A percentile compares a stretch with the other conserved stretches of the same genome.
Evolutionary conservation across 1,139 yeast genomes (phyloP).

Genomic region (Kodamaea anthophila): DNA sequence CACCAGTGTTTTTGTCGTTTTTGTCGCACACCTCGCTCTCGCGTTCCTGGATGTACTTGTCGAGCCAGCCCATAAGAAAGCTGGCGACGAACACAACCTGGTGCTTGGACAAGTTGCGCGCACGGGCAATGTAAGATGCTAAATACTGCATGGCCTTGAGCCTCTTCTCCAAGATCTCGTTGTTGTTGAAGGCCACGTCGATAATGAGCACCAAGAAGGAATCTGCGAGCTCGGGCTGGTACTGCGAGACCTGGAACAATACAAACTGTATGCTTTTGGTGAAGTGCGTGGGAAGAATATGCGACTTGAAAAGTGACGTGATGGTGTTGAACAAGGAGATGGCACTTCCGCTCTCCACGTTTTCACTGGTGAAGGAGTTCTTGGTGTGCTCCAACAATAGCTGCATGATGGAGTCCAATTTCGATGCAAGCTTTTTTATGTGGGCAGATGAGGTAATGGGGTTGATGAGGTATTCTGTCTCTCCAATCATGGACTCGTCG

Average conservation of each 20-base stretch:
- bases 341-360: conserved; percentile 56
- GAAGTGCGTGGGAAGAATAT: conserved; percentile 85
- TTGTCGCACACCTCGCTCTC: conserved; percentile 66
- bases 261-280: conserved; percentile 86
- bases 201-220: conserved; percentile 77
- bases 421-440: conserved; percentile 52
- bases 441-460: conserved; percentile 45
- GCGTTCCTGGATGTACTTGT: conserved; percentile 72
- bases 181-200: conserved; percentile 69
- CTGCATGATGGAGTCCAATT: conserved; percentile 63
- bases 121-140: conserved; percentile 88
- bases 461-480: conserved; percentile 34
- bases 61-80: conserved; percentile 77
- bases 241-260: conserved; percentile 75
- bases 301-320: conserved; percentile 71
- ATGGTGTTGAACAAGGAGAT: conserved; percentile 72
- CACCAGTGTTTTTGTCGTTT: conserved; percentile 27
- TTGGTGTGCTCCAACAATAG: conserved; percentile 49
- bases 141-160: conserved; percentile 89
- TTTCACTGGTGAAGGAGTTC: conserved; percentile 44
- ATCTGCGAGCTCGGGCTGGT: conserved; percentile 76
- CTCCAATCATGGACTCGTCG: conserved; percentile 28
- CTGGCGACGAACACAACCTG: conserved; percentile 77
- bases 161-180: conserved; percentile 66
- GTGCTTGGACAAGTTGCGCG: conserved; percentile 60